Percentiles rank a stretch among this genome's conserved stretches.
Evolutionary conservation across 768 basidiomycete genomes (phyloP).

Genomic region (Auricularia sp.): DNA sequence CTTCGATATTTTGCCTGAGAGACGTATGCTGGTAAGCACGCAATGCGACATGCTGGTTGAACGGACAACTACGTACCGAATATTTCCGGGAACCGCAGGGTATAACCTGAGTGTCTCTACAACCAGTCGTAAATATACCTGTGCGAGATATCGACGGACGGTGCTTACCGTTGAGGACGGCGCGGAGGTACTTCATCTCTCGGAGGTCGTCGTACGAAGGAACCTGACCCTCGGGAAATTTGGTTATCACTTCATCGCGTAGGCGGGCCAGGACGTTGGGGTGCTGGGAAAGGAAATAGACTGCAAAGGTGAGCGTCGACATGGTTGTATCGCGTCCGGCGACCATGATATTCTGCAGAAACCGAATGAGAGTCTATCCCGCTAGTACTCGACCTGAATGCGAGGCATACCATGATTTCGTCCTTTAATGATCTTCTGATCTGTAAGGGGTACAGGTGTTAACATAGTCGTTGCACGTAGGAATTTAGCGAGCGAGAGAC

Average conservation of each 20-base stretch:
- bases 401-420: conserved; percentile 12
- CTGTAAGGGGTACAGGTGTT: conserved; percentile 8
- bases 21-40: neutral
- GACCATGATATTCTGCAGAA: conserved; percentile 29
- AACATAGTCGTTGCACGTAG: neutral
- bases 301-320: conserved; percentile 22
- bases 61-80: conserved; percentile 14
- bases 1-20: conserved; percentile 18
- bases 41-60: no score
- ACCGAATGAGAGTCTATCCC: neutral
- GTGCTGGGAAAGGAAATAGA: conserved; percentile 25
- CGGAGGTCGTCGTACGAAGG: conserved; percentile 24
- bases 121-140: neutral
- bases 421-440: conserved; percentile 28
- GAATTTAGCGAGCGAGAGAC: neutral
- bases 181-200: conserved; percentile 27
- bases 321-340: conserved; percentile 37
- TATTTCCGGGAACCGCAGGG: conserved; percentile 20
- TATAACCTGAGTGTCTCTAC: conserved; percentile 36
- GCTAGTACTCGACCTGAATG: neutral
- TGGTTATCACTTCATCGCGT: conserved; percentile 24
- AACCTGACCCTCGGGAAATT: conserved; percentile 17
- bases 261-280: conserved; percentile 22
- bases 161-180: conserved; percentile 26
- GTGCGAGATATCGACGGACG: neutral